Evolutionary conservation across 2,329 filamentous ascomycete species (phyloP), one percentile per base, ranked within the genome.

Genomic region (Hypoxylon sp.): DNA sequence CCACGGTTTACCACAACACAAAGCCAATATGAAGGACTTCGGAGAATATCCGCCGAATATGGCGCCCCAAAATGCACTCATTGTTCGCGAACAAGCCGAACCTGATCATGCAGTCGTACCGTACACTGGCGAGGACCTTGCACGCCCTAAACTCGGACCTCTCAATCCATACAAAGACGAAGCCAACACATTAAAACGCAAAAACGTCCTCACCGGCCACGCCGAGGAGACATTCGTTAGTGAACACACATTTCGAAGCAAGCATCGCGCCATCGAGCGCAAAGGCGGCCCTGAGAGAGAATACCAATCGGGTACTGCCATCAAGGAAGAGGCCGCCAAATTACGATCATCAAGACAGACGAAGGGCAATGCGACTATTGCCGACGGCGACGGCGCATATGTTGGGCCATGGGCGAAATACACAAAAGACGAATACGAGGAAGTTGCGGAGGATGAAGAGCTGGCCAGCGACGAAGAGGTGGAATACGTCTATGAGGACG

Each of bases 341-440:
- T 81, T 93, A 76, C 84, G 90, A 49, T 83, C 89, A n/a, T 91
- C 89, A 70, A 85, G 95, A 64, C 93, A 98, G 77, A 88, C 82
- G 69, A 97, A 95, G 74, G 95, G 95, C 49, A 89, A 94, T 75
- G 87, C 93, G 43, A 88, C 89, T 17, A 85, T 97, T 39, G 90
- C 94, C 0, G 94, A 97, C 72, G 95, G 95, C 0, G 89, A 93
- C 6, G 90, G 90, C 56, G 90, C 93, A 47, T 99, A 99, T 77
- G 86, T 97, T 37, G 96, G 96, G 0, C 96, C 95, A 0, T 99
- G 96, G 96, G 96, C 95, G 7, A 89, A 85, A 75, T 97, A 96
- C 74, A 85, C 84, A 71, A 84, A 88, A 67, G 82, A 89, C 51
- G 88, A 94, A 68, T 90, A 91, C 71, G 90, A 93, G 68, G 86